Percentiles rank a stretch among this genome's conserved stretches.
phyloP scores from a whole-genome alignment of 1,284 basidiomycete species.

The Trichosporon sp. region DNA sequence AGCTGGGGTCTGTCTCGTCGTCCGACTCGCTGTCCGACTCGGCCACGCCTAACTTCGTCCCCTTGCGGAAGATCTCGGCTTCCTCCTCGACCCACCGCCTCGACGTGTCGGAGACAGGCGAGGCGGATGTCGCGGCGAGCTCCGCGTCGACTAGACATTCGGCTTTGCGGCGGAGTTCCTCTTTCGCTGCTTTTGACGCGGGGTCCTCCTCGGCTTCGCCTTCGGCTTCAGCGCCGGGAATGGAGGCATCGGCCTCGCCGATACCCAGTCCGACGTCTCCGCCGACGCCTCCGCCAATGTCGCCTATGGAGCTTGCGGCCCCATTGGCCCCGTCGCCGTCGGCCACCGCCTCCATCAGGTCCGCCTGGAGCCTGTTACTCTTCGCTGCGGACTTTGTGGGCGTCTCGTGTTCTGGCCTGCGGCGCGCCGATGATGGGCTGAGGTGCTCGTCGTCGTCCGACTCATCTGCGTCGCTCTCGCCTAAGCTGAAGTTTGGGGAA shows the following conservation, averaged over 20 bases:
- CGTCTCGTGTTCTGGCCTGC: neutral
- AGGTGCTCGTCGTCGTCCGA: slow-evolving; percentile 52
- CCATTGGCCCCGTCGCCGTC: neutral
- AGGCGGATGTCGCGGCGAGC: slow-evolving; percentile 9
- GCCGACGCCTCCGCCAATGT: too few relatives aligned
- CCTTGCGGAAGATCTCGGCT: slow-evolving; percentile 87
- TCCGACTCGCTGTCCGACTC: slow-evolving; percentile 56
- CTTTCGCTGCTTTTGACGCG: neutral
- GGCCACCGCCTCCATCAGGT: slow-evolving; percentile 1
- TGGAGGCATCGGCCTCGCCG: too few relatives aligned
- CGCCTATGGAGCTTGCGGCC: too few relatives aligned
- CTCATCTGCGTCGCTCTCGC: slow-evolving; percentile 56
- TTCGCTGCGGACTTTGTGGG: neutral
- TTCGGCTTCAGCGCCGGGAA: too few relatives aligned
- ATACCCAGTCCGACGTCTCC: too few relatives aligned
- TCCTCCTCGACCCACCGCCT: slow-evolving; percentile 74
- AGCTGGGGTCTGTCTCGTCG: neutral
- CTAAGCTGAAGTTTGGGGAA: slow-evolving; percentile 58
- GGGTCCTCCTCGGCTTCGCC: neutral
- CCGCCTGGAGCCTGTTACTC: neutral
- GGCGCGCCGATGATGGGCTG: neutral
- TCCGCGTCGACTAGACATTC: slow-evolving; percentile 16
- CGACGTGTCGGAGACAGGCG: slow-evolving; percentile 51
- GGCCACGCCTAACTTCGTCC: slow-evolving; percentile 70
- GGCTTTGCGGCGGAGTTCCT: neutral